phyloP scores from a whole-genome alignment of 1,284 basidiomycete genomes.

The Boletus sp. region DNA sequence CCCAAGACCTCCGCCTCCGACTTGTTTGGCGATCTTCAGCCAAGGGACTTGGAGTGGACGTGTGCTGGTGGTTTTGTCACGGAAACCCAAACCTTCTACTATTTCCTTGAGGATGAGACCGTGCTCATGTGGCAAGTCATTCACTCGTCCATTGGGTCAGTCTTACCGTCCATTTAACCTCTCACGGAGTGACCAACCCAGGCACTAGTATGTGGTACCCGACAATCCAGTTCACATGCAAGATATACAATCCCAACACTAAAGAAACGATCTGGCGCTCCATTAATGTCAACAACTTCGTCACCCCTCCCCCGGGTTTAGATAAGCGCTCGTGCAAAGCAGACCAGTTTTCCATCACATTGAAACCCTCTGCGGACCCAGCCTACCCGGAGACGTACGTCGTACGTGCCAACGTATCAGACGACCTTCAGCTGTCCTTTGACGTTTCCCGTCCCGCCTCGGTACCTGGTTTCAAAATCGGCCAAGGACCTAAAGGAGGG shows the following conservation, averaged over 20 bases:
- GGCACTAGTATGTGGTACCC: constrained; percentile 80
- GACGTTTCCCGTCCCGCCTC: constrained; percentile 67
- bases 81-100: constrained; percentile 93
- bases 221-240: constrained; percentile 95
- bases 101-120: constrained; percentile 79
- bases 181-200: constrained; percentile 11
- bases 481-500: constrained; percentile 84
- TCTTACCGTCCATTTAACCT: constrained; percentile 15
- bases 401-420: constrained; percentile 78
- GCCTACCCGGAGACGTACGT: constrained; percentile 75
- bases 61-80: constrained; percentile 85
- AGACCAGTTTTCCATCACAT: constrained; percentile 84
- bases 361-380: constrained; percentile 62
- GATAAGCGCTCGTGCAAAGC: constrained; percentile 90
- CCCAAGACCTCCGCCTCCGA: constrained; percentile 47
- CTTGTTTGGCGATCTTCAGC: constrained; percentile 68
- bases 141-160: constrained; percentile 92
- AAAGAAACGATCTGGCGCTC: constrained; percentile 86
- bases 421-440: constrained; percentile 80
- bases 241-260: constrained; percentile 81
- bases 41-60: constrained; percentile 79
- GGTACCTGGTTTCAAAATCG: constrained; percentile 91
- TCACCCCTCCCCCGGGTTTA: constrained; percentile 65
- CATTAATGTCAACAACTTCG: constrained; percentile 84
- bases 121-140: constrained; percentile 91